Evolutionary conservation across 1,284 basidiomycete species (phyloP).

Genomic region (Pulveroboletus sp.): DNA sequence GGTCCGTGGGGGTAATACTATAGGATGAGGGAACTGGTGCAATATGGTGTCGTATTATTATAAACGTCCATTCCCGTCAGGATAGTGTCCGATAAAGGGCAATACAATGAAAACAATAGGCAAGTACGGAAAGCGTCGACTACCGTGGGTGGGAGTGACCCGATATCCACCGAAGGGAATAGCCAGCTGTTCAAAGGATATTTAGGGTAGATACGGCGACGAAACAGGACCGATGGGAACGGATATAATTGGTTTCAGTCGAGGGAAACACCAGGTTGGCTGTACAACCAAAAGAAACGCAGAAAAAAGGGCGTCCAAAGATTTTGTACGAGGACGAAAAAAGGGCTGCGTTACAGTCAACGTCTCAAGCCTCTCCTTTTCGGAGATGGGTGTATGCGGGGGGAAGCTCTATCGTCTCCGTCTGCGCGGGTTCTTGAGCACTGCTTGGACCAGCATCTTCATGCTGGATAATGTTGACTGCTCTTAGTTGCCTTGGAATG

Average conservation of each 20-base stretch:
- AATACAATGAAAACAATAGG: conserved; percentile 6
- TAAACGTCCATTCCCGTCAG: conserved; percentile 8
- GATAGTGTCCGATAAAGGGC: conserved; percentile 1
- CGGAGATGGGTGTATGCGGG: conserved; percentile 73
- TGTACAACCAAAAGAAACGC: background rate
- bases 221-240: background rate
- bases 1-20: background rate
- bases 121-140: conserved; percentile 2
- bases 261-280: conserved; percentile 3
- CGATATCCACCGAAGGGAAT: conserved; percentile 6
- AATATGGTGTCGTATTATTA: background rate
- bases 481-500: conserved; percentile 49
- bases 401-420: conserved; percentile 76
- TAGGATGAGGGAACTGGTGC: background rate
- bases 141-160: background rate
- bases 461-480: conserved; percentile 79
- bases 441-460: conserved; percentile 65
- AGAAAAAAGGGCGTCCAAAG: background rate
- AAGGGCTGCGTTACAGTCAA: background rate
- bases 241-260: conserved; percentile 7
- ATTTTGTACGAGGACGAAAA: conserved; percentile 5
- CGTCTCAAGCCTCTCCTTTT: conserved; percentile 14
- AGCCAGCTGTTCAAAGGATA: background rate
- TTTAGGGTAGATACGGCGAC: background rate
- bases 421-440: conserved; percentile 41